Base-by-base conservation (phyloP, 331 rosid genomes). In the Rhamnella rubrinervis region DNA sequence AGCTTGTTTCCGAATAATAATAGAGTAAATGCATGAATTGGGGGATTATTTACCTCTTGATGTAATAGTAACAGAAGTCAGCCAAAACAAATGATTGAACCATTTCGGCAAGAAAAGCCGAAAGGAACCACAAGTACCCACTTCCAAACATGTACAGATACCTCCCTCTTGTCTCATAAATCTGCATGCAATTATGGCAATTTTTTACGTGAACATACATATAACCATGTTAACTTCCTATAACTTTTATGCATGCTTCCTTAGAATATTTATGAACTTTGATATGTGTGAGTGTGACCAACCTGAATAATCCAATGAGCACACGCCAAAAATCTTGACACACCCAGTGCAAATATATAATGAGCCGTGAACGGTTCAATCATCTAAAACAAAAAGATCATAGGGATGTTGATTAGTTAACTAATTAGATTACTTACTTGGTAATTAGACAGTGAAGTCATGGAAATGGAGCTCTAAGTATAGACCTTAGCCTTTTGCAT, bases 401-500 rank as follows among this genome's bases (percentile, higher is more conserved):
- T 57, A 8, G 71, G 20, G 66, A 55, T 66, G 11, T 16, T 66
- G 61, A 8, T 66, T 50, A 52, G 61, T 7, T 20, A 55, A 40
- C 9, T 25, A 55, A 40, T 12, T 25, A 44, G 9, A 25, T 8
- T 1, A 40, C 19, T 23, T 19, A 55, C 40, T 28, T 17, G 16
- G 57, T 6, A 37, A 18, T 3, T 4, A 52, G 3, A 52, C 21
- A 2, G 47, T 0, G 38, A 66, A 55, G 26, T 50, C 7, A 50
- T 66, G 26, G 55, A 39, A 57, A 47, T 56, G n/a, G 39, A 44
- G 49, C 49, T 8, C 1, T 0, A 15, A 6, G 59, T 61, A 1
- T 23, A 23, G 64, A 93, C 98, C 97, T 88, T 87, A 18, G 97
- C 89, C 17, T 90, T 93, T 46, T 85, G 91, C 89, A 93, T 84